phyloP scores from a whole-genome alignment of 1,284 basidiomycete species.

The Coriolopsis trogii region DNA sequence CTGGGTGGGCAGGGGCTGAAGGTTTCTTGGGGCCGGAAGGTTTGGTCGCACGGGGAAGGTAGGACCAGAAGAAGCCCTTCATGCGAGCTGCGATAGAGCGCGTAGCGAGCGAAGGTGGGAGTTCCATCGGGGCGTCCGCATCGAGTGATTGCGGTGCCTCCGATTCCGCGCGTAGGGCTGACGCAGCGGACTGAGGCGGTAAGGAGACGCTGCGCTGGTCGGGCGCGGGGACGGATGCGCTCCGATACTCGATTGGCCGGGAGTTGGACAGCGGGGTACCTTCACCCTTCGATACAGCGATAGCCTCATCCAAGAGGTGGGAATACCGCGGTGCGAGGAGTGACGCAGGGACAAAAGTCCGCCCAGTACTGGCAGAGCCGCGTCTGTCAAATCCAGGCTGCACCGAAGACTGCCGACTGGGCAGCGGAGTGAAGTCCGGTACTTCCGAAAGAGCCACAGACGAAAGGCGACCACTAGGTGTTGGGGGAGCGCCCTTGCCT shows the following conservation, averaged over 20 bases:
- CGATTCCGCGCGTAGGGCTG: conserved; percentile 2
- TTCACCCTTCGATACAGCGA: conserved; percentile 32
- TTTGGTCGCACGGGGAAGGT: conserved; percentile 54
- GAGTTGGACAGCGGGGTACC: not conserved
- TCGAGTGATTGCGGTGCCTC: not conserved
- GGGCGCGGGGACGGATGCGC: conserved; percentile 13
- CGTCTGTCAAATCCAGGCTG: conserved; percentile 11
- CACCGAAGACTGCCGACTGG: conserved; percentile 25
- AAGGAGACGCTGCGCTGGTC: conserved; percentile 9
- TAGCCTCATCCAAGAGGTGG: conserved; percentile 56
- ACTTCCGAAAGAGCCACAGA: conserved; percentile 38
- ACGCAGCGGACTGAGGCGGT: conserved; percentile 1
- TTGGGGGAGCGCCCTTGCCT: conserved; percentile 58
- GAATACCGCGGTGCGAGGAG: conserved; percentile 57
- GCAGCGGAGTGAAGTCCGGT: conserved; percentile 54
- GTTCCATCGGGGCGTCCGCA: conserved; percentile 5
- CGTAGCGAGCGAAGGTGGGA: conserved; percentile 11
- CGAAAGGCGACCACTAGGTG: conserved; percentile 32
- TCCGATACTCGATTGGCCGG: conserved; percentile 13
- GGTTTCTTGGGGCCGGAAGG: conserved; percentile 25
- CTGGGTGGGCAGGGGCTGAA: conserved; percentile 27
- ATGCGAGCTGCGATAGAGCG: conserved; percentile 34
- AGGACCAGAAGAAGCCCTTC: conserved; percentile 61
- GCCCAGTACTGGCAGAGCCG: conserved; percentile 7
- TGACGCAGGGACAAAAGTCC: conserved; percentile 35